phyloP scores from a whole-genome alignment of 495 filamentous ascomycete species.

The Neohortaea acidophila region DNA sequence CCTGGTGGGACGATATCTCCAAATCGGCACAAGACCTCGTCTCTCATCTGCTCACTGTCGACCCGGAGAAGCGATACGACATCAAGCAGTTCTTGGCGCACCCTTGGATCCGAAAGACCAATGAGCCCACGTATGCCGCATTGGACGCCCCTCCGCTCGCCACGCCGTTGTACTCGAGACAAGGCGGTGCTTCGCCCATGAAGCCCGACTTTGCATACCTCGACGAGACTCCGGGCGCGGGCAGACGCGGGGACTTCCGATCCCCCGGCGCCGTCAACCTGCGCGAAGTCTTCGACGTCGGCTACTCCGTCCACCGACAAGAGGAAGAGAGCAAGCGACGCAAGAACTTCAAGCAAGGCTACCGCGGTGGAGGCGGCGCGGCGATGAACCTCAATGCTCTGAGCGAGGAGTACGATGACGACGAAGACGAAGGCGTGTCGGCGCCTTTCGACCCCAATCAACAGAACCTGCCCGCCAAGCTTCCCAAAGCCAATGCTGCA shows the following conservation, averaged over 20 bases:
- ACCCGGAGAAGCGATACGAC: conserved; percentile 78
- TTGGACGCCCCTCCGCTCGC: conserved; percentile 63
- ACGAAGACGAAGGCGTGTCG: conserved; percentile 43
- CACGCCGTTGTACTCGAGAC: conserved; percentile 43
- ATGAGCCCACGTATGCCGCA: conserved; percentile 63
- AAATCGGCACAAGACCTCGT: conserved; percentile 90
- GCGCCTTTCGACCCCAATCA: conserved; percentile 31
- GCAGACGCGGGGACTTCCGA: conserved; percentile 75
- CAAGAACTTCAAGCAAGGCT: conserved; percentile 60
- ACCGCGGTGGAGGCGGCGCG: conserved; percentile 37
- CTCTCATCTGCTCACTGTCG: conserved; percentile 80
- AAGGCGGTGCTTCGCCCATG: conserved; percentile 23
- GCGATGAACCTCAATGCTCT: conserved; percentile 47
- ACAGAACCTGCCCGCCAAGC: conserved; percentile 43
- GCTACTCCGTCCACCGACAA: conserved; percentile 89
- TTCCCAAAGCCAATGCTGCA: conserved; percentile 38
- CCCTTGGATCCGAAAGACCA: conserved; percentile 69
- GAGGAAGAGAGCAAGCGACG: conserved; percentile 90
- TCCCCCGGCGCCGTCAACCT: conserved; percentile 90
- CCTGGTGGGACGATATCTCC: conserved; percentile 99
- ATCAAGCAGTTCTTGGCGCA: conserved; percentile 81
- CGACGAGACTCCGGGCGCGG: conserved; percentile 39
- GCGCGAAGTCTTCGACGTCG: conserved; percentile 92
- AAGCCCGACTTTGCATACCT: conserved; percentile 39
- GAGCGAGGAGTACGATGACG: conserved; percentile 50